Evolutionary conservation across 83 land plant species (phyloP), one percentile per base, ranked within the genome.

Genomic region (Larix sibirica): DNA sequence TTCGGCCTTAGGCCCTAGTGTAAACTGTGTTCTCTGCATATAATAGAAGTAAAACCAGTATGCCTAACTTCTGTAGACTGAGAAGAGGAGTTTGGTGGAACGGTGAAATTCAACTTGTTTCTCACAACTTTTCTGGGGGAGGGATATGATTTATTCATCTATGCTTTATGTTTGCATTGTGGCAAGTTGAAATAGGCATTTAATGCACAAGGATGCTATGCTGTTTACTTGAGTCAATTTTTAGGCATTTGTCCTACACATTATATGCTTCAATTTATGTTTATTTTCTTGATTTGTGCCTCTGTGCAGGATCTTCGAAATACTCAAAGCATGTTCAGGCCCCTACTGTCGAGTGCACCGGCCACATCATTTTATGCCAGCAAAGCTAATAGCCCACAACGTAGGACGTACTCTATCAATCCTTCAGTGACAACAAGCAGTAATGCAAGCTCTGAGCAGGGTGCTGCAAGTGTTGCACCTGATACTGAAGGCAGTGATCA

Each of bases 241-340:
- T 56, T 13, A 56, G 59, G 16, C 59, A 3, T 13, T 56, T 56
- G 59, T 56, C 59, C 59, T 56, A 56, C 16, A 13, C 58, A 54
- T 54, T 54, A 44, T 54, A 54, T 54, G 58, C 58, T 54, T 13
- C 58, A 54, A 54, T 54, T 54, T 12, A 54, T 12, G 59, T 56
- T 56, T 12, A 56, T 56, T 56, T 56, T 56, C 4, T 56, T 56
- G 59, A 56, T 56, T 56, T 56, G 59, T 13, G 14, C 59, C 40
- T 86, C 24, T 26, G n/a, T 85, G 78, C 77, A 91, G 95, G 95
- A 93, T 83, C 82, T 86, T 62, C 89, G 84, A 81, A 76, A 80
- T 82, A 91, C 91, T 75, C 93, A 87, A 36, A 86, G 90, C 76
- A 93, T 93, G 95, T 93, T 93, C 83, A 87, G 95, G 84, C 95